phyloP scores from a whole-genome alignment of 78 protist genomes.

The Thecamonas trahens region DNA sequence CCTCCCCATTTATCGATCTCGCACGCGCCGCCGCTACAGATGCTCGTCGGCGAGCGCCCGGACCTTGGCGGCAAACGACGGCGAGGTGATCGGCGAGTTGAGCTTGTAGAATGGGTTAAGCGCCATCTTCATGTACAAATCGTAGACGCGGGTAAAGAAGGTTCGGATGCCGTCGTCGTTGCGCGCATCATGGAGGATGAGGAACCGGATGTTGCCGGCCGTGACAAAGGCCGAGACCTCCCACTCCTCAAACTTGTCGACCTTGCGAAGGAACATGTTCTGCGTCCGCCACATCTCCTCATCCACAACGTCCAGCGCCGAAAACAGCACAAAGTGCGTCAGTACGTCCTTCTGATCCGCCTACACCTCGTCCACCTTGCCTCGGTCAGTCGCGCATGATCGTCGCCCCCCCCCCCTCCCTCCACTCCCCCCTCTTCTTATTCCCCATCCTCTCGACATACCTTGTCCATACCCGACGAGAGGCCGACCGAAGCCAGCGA shows the following conservation, averaged over 20 bases:
- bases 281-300: conserved; percentile 48
- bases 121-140: conserved; percentile 23
- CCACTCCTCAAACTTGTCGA: conserved; percentile 50
- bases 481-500: no score
- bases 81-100: neutral
- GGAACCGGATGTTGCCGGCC: conserved; percentile 14
- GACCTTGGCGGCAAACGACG: conserved; percentile 1
- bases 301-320: conserved; percentile 57
- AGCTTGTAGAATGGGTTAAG: conserved; percentile 8
- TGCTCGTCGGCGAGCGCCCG: neutral
- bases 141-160: conserved; percentile 49
- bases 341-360: no score
- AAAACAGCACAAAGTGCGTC: conserved; percentile 42
- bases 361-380: no score
- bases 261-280: no score
- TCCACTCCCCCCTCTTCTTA: no score
- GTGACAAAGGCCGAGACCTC: conserved; percentile 52
- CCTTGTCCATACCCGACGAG: no score
- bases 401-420: no score
- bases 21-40: no score
- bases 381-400: no score
- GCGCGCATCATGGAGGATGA: conserved; percentile 40
- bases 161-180: conserved; percentile 21
- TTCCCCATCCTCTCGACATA: no score
- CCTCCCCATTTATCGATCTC: no score